Percentiles rank a stretch among this genome's conserved stretches.
phyloP scores from a whole-genome alignment of 371 early-diverging fungal genomes.

The Apophysomyces ossiformis region DNA sequence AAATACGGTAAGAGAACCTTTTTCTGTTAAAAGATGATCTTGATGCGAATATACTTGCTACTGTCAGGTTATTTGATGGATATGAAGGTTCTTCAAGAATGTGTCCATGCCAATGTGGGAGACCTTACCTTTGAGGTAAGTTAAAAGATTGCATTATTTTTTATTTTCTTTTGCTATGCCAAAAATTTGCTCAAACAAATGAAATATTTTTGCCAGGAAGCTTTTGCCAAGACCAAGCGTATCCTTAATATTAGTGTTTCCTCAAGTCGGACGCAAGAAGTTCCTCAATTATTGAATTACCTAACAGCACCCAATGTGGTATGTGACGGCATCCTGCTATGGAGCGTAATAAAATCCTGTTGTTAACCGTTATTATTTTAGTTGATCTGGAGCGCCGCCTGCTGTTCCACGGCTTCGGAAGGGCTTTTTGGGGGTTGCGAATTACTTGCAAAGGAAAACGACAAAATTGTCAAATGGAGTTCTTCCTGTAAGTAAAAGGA shows the following conservation, averaged over 20 bases:
- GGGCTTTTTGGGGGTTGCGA: slow-evolving; percentile 62
- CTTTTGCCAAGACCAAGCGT: slow-evolving; percentile 65
- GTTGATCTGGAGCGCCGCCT: slow-evolving; percentile 78
- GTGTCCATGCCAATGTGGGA: slow-evolving; percentile 71
- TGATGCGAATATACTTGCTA: background rate
- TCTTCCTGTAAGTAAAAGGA: slow-evolving; percentile 46
- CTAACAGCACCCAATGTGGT: slow-evolving; percentile 81
- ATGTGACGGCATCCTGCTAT: slow-evolving; percentile 18
- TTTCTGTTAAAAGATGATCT: background rate
- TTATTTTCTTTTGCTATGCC: too few relatives aligned
- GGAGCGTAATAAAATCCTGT: background rate
- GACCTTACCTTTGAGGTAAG: slow-evolving; percentile 72
- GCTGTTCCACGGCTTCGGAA: slow-evolving; percentile 64
- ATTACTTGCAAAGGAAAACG: slow-evolving; percentile 71
- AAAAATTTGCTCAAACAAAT: too few relatives aligned
- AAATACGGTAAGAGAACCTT: slow-evolving; percentile 57
- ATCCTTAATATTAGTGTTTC: slow-evolving; percentile 76
- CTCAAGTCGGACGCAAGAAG: slow-evolving; percentile 68
- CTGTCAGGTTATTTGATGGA: slow-evolving; percentile 70
- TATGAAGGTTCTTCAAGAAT: slow-evolving; percentile 69
- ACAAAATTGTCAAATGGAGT: slow-evolving; percentile 68
- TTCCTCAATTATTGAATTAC: slow-evolving; percentile 74
- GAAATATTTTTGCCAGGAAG: slow-evolving; percentile 50
- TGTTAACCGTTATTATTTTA: slow-evolving; percentile 9
- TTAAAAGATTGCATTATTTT: background rate